Conservation (phyloP, 805 yeast genomes). For the Sugiyamaella americana region DNA sequence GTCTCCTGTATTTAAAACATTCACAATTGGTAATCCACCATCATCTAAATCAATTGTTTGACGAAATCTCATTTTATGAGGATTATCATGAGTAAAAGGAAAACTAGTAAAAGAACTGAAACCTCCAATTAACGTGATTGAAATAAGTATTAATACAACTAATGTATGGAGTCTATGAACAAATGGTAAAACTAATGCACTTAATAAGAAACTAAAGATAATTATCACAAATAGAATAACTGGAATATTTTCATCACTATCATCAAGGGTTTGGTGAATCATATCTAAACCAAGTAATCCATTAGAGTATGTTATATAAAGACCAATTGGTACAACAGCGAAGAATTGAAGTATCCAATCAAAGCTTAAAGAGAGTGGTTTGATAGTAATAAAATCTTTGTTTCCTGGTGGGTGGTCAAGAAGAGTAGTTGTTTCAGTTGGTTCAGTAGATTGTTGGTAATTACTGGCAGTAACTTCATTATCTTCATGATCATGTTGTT, state of each 20-base stretch:
- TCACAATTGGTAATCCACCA: slow-evolving; percentile 32
- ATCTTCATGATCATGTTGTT: background rate
- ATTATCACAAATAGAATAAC: slow-evolving; percentile 23
- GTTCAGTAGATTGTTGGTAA: slow-evolving; percentile 10
- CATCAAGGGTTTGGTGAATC: slow-evolving; percentile 64
- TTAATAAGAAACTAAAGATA: slow-evolving; percentile 2
- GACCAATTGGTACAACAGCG: slow-evolving; percentile 57
- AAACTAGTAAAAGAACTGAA: slow-evolving; percentile 29
- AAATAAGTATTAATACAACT: slow-evolving; percentile 38
- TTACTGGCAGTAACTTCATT: background rate
- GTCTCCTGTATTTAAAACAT: slow-evolving; percentile 45
- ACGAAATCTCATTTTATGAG: slow-evolving; percentile 65
- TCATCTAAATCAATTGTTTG: slow-evolving; percentile 50
- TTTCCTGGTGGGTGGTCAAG: background rate
- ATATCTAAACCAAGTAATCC: slow-evolving; percentile 59
- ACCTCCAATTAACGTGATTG: slow-evolving; percentile 37
- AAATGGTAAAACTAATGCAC: slow-evolving; percentile 56
- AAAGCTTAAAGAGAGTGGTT: slow-evolving; percentile 35
- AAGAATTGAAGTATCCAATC: slow-evolving; percentile 80
- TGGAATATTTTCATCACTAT: slow-evolving; percentile 43
- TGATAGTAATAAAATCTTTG: background rate
- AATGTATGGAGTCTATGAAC: slow-evolving; percentile 58
- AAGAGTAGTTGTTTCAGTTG: background rate
- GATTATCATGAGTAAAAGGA: slow-evolving; percentile 59
- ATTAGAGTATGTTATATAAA: slow-evolving; percentile 47